Base-by-base conservation (phyloP, 805 yeast species). In the Candida sanyiensis region DNA sequence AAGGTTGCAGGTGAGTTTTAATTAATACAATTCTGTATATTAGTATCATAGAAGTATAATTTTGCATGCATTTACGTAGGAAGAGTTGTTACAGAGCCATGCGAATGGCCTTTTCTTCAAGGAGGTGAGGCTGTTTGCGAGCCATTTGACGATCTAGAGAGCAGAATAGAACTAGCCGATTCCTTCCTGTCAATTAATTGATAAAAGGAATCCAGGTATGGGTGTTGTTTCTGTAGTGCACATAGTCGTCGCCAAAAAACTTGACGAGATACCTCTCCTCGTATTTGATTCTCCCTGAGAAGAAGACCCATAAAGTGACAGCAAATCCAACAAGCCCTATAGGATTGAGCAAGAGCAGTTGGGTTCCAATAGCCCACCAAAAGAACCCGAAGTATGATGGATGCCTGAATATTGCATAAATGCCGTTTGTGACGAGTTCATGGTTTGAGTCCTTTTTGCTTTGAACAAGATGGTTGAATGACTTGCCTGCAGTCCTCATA, bases 381-480 rank as follows among this genome's bases (percentile, higher is more conserved):
- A 78, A 89, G 58, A 83, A 93, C 0, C 97, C 98, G 28, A 78
- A 72, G 60, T 93, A 93, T 34, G 94, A 80, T 6, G 98, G 98
- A 58, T 93, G 98, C 44, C 98, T 69, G 12, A 75, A 62, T 19
- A 61, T 46, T 2, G 67, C 42, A 58, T 90, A 93, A 3, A 90
- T 63, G 0, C 97, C 97, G 9, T 60, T 48, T 0, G 86, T 85
- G 10, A 93, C 80, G 30, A 93, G 66, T 8, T 48, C 61, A 57
- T 93, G 98, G 38, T 72, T 72, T 1, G 59, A 49, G 23, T 64
- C 58, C 37, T 71, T 77, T 13, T 62, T 56, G 3, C 71, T 58
- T 33, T 80, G 86, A 2, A 93, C 74, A 30, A 78, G 61, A 59
- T 93, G 99, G 37, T 86, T 82, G 62, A 93, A 93, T 3, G 94